These are phyloP conservation scores for Fusarium sacchari DNA, from an alignment of 2,329 filamentous ascomycete genomes.

Conservation along the genomic window DNA sequence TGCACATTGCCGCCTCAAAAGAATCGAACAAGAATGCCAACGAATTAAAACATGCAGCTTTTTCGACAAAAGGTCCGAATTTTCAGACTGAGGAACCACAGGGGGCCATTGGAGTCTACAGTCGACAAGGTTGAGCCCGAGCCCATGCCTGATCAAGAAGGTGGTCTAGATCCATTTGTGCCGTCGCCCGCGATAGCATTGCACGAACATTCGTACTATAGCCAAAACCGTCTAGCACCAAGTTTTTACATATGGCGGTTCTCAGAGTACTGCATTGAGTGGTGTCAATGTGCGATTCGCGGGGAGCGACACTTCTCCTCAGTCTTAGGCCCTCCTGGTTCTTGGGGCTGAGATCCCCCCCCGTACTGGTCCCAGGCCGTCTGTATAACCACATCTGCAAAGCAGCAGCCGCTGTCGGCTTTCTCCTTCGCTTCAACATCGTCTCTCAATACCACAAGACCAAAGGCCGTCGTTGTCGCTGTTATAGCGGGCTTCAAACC, in stretches of 20 bases:
- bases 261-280: not conserved
- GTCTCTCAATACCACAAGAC: slow-evolving; percentile 22
- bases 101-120: slow-evolving; percentile 22
- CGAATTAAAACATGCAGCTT: not conserved
- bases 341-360: slow-evolving; percentile 32
- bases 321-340: slow-evolving; percentile 20
- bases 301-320: slow-evolving; percentile 33
- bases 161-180: slow-evolving; percentile 18
- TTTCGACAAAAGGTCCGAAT: slow-evolving; percentile 42
- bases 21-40: slow-evolving; percentile 4
- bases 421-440: slow-evolving; percentile 30
- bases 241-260: slow-evolving; percentile 5
- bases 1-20: not conserved
- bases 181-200: slow-evolving; percentile 31
- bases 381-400: slow-evolving; percentile 37
- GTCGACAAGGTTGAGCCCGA: slow-evolving; percentile 13
- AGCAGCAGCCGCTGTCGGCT: slow-evolving; percentile 35
- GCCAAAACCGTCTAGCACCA: slow-evolving; percentile 23
- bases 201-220: slow-evolving; percentile 13
- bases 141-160: slow-evolving; percentile 30
- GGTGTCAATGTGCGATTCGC: slow-evolving; percentile 34
- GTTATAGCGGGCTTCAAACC: slow-evolving; percentile 37
- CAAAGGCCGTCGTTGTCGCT: slow-evolving; percentile 27
- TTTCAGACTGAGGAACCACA: slow-evolving; percentile 18
- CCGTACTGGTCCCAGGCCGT: slow-evolving; percentile 21